phyloP scores from a whole-genome alignment of 139 green algal genomes.

The Tetraselmis striata region DNA sequence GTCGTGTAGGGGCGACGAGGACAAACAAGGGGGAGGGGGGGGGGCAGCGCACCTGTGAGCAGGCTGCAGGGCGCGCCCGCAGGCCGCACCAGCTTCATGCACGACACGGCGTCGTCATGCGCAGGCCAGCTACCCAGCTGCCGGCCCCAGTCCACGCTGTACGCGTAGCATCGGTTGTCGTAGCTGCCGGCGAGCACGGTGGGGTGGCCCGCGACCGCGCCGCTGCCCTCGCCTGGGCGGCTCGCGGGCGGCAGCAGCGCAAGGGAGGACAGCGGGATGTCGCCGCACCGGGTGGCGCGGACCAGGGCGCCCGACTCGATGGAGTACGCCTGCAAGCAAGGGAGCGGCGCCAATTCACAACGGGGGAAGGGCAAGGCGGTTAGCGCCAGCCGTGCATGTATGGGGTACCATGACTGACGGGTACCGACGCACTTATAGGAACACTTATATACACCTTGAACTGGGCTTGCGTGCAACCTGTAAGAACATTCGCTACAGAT shows the following conservation, averaged over 20 bases:
- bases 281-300: conserved; percentile 3
- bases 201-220: conserved; percentile 16
- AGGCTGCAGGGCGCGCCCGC: neutral
- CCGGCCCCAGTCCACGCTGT: conserved; percentile 29
- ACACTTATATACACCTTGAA: too few species aligned
- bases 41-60: neutral
- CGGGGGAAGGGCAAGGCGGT: too few species aligned
- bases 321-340: conserved; percentile 7
- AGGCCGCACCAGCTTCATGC: conserved; percentile 25
- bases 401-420: too few species aligned
- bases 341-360: too few species aligned
- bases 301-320: conserved; percentile 10
- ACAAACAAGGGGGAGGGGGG: too few species aligned
- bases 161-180: conserved; percentile 36
- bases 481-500: too few species aligned
- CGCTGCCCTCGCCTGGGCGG: neutral
- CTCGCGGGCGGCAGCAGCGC: conserved; percentile 2
- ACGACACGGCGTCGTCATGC: conserved; percentile 65
- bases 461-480: too few species aligned
- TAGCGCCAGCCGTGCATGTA: too few species aligned
- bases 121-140: conserved; percentile 49
- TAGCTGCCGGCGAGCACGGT: conserved; percentile 50
- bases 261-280: conserved; percentile 11
- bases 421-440: too few species aligned
- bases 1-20: too few species aligned